These are phyloP conservation scores for Lactifluus echinatus DNA, from an alignment of 768 basidiomycete species.

Conservation along the genomic window DNA sequence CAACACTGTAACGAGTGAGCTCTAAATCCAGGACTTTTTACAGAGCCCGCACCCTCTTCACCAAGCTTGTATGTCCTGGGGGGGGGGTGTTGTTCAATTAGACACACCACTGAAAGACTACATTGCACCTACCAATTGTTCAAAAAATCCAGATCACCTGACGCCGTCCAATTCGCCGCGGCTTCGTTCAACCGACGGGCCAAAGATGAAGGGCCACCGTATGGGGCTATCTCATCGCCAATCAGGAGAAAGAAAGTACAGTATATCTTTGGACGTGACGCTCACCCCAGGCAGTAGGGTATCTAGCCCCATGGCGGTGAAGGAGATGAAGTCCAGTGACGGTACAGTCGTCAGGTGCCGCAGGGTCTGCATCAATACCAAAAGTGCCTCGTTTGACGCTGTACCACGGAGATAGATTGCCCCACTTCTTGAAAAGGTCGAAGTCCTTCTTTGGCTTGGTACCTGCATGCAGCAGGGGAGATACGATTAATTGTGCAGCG, in stretches of 20 bases:
- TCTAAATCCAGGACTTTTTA: not conserved
- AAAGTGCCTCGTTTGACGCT: slow-evolving; percentile 57
- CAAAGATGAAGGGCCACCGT: slow-evolving; percentile 54
- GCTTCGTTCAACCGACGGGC: slow-evolving; percentile 45
- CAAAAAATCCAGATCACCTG: slow-evolving; percentile 62
- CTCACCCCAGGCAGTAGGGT: slow-evolving; percentile 56
- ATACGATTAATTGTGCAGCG: slow-evolving; percentile 53
- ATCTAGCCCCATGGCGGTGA: slow-evolving; percentile 75
- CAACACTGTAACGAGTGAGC: slow-evolving; percentile 41
- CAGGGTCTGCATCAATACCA: slow-evolving; percentile 64
- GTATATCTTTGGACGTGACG: slow-evolving; percentile 10
- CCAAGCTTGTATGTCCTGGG: slow-evolving; percentile 84
- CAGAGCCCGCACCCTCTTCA: slow-evolving; percentile 51
- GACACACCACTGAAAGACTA: not conserved
- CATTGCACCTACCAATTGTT: slow-evolving; percentile 59
- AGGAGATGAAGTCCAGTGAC: slow-evolving; percentile 71
- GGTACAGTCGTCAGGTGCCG: slow-evolving; percentile 58
- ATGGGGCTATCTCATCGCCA: slow-evolving; percentile 34
- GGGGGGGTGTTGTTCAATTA: not conserved
- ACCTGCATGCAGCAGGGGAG: slow-evolving; percentile 28
- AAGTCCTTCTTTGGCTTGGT: slow-evolving; percentile 34
- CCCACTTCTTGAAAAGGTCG: slow-evolving; percentile 71
- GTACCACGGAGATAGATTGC: slow-evolving; percentile 82
- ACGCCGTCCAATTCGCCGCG: slow-evolving; percentile 53
- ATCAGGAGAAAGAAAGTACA: not conserved